phyloP scores from a whole-genome alignment of 768 basidiomycete genomes.

The Russula virescens region DNA sequence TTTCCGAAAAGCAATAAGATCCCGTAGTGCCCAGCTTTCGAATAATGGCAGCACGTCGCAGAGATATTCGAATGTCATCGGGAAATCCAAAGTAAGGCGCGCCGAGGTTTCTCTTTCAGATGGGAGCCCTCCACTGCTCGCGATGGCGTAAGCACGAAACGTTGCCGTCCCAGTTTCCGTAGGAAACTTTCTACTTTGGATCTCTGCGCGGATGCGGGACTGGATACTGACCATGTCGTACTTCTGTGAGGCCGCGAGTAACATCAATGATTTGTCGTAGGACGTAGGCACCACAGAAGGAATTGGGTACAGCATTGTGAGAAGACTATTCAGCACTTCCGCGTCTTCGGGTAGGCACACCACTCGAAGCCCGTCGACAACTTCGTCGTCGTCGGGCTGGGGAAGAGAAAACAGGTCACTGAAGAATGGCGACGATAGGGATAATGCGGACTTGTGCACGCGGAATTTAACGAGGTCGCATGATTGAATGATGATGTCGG shows the following conservation, averaged over 20 bases:
- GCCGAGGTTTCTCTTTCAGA: background rate
- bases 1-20: background rate
- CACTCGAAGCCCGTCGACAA: constrained; percentile 2
- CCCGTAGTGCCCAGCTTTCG: background rate
- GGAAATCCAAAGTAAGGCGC: background rate
- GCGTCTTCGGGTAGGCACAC: constrained; percentile 8
- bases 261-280: background rate
- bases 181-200: background rate
- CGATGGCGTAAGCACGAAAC: constrained; percentile 2
- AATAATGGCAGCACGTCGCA: background rate
- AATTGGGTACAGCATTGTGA: constrained; percentile 16
- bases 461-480: constrained; percentile 11
- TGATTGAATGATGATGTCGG: constrained; percentile 3
- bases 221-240: constrained; percentile 24
- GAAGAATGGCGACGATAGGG: constrained; percentile 14
- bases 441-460: constrained; percentile 12
- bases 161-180: background rate
- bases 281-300: constrained; percentile 2
- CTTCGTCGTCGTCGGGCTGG: background rate
- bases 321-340: constrained; percentile 1
- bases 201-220: background rate
- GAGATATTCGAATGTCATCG: background rate
- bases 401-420: constrained; percentile 22
- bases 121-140: background rate
- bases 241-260: constrained; percentile 24